Conservation (phyloP, 306 rosid species). For the Ochetophila trinervis region DNA sequence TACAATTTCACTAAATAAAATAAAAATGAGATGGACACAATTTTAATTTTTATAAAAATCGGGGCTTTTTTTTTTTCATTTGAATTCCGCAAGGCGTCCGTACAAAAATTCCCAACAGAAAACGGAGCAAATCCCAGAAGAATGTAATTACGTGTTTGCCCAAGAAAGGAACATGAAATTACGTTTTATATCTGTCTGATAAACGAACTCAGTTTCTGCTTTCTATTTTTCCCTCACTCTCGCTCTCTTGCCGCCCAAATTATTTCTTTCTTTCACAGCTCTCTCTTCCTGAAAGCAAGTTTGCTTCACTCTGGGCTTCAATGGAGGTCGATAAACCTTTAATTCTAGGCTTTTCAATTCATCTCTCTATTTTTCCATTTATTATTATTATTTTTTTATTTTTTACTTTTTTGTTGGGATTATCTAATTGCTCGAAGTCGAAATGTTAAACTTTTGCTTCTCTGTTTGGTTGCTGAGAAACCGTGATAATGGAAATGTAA, state of each 20-base stretch:
- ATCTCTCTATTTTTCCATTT: not conserved
- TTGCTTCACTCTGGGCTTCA: not conserved
- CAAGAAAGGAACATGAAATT: not conserved
- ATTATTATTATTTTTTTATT: no score
- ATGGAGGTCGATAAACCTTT: constrained; percentile 19
- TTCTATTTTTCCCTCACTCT: not conserved
- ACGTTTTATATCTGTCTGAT: no score
- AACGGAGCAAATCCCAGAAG: no score
- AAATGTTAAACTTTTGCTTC: not conserved
- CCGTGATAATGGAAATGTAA: not conserved
- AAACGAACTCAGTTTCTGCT: not conserved
- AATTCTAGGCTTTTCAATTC: not conserved
- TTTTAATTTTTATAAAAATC: no score
- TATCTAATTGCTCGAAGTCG: not conserved
- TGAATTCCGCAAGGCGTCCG: no score
- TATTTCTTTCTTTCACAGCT: not conserved
- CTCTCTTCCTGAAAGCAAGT: not conserved
- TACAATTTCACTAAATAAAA: no score
- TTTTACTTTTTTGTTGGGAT: constrained; percentile 1
- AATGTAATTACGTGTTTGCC: no score
- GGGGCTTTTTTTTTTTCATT: no score
- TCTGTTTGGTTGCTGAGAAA: constrained; percentile 14
- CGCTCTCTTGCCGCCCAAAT: constrained; percentile 27
- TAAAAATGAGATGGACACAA: no score
- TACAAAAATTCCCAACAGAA: no score